Evolutionary conservation across 2,329 filamentous ascomycete species (phyloP).

Genomic region (Epichloe sibirici): DNA sequence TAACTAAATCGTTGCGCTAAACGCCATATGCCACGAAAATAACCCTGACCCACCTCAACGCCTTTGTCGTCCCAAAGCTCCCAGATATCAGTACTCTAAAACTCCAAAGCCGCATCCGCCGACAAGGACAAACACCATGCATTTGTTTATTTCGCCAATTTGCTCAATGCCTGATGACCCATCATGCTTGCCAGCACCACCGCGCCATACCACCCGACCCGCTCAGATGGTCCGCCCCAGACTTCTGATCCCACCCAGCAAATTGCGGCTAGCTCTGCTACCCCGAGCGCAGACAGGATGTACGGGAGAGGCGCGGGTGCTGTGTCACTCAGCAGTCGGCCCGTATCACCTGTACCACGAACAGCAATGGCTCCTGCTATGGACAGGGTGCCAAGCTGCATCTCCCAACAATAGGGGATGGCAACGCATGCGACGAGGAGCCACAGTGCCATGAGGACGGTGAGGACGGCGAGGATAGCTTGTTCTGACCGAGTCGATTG

Average conservation of each 20-base stretch:
- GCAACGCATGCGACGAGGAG: conserved; percentile 10
- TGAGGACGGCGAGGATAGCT: conserved; percentile 11
- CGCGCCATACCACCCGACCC: conserved; percentile 16
- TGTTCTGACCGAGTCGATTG: conserved; percentile 8
- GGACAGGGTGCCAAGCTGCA: conserved; percentile 16
- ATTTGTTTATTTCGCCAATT: neutral
- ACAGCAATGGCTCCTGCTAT: conserved; percentile 19
- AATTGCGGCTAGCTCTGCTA: conserved; percentile 19
- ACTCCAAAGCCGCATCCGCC: no score
- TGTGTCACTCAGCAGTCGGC: conserved; percentile 6
- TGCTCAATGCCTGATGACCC: conserved; percentile 14
- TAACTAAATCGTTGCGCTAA: no score
- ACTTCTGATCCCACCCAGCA: conserved; percentile 23
- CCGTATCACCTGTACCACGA: conserved; percentile 17
- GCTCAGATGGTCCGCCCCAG: conserved; percentile 13
- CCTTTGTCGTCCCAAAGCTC: no score
- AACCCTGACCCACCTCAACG: no score
- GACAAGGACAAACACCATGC: neutral
- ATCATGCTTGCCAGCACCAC: conserved; percentile 20
- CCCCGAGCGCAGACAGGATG: conserved; percentile 16
- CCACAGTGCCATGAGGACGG: conserved; percentile 15
- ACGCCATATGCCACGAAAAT: no score
- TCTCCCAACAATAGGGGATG: conserved; percentile 16
- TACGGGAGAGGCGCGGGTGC: conserved; percentile 11
- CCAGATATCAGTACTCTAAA: no score